These are phyloP conservation scores for Tolypocladium nubicola DNA, from an alignment of 2,329 filamentous ascomycete species.

Conservation along the genomic window DNA sequence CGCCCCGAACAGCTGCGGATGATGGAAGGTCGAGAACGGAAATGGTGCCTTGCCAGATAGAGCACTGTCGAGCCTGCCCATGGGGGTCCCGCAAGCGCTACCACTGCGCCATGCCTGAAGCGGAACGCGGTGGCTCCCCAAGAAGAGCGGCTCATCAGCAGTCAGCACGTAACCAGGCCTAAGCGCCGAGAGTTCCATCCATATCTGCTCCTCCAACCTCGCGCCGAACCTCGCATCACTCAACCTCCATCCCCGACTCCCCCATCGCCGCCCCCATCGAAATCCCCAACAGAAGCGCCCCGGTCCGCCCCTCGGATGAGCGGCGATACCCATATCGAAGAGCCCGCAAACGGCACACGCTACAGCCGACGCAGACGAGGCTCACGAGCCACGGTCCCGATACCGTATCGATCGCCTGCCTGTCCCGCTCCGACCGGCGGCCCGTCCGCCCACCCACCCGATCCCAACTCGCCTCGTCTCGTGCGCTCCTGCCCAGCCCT, in stretches of 20 bases:
- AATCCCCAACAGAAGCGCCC: background rate
- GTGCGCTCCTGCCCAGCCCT: slow-evolving; percentile 14
- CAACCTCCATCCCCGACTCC: background rate
- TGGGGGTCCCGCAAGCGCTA: background rate
- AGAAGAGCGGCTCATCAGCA: background rate
- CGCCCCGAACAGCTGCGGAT: background rate
- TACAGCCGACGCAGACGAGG: background rate
- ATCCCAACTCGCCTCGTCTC: slow-evolving; percentile 3
- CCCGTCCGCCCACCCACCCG: background rate
- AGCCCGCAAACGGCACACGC: background rate
- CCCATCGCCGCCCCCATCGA: background rate
- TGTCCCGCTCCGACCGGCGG: background rate
- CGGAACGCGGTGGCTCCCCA: background rate
- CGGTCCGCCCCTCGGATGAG: background rate
- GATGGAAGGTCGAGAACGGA: background rate
- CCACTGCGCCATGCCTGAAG: slow-evolving; percentile 1
- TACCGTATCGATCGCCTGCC: background rate
- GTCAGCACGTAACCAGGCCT: background rate
- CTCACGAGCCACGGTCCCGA: background rate
- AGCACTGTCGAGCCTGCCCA: background rate
- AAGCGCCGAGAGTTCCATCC: background rate
- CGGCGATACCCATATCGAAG: background rate
- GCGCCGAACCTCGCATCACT: background rate
- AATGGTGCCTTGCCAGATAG: background rate
- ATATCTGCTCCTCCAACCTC: background rate